A percentile compares a stretch with the other conserved stretches of the same genome.
Evolutionary conservation across 2,329 filamentous ascomycete genomes (phyloP).

Genomic region (Coleophoma cylindrospora): DNA sequence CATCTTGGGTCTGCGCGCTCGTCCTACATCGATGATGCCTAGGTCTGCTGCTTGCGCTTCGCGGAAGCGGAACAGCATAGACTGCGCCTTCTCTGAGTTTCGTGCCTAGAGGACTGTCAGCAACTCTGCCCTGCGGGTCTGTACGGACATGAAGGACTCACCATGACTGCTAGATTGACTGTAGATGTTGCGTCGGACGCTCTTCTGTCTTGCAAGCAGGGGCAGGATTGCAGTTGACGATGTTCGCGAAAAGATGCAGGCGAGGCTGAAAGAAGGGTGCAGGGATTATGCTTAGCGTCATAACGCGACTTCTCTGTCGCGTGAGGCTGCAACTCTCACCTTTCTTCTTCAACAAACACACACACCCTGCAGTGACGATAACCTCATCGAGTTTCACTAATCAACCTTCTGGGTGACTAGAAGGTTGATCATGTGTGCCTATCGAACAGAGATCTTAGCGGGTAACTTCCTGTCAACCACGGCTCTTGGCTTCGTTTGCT

Average conservation of each 20-base stretch:
- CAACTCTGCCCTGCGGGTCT: not conserved
- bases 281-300: not conserved
- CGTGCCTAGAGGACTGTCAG: constrained; percentile 58
- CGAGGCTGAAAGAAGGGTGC: constrained; percentile 3
- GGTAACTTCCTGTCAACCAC: constrained; percentile 4
- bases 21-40: constrained; percentile 90
- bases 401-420: constrained; percentile 14
- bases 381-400: constrained; percentile 25
- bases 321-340: not conserved
- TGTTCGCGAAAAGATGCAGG: not conserved
- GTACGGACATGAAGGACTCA: constrained; percentile 5
- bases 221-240: not conserved
- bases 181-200: not conserved
- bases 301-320: constrained; percentile 3
- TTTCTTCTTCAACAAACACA: constrained; percentile 11
- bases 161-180: constrained; percentile 19
- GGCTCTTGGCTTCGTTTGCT: constrained; percentile 2
- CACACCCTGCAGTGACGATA: constrained; percentile 27
- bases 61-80: constrained; percentile 99
- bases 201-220: not conserved
- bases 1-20: constrained; percentile 81
- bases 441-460: constrained; percentile 33
- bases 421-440: constrained; percentile 25
- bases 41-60: constrained; percentile 94
- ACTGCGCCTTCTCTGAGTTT: constrained; percentile 98